These are phyloP conservation scores for Wickerhamiella lipophila DNA, from an alignment of 805 yeast species.

Conservation along the genomic window DNA sequence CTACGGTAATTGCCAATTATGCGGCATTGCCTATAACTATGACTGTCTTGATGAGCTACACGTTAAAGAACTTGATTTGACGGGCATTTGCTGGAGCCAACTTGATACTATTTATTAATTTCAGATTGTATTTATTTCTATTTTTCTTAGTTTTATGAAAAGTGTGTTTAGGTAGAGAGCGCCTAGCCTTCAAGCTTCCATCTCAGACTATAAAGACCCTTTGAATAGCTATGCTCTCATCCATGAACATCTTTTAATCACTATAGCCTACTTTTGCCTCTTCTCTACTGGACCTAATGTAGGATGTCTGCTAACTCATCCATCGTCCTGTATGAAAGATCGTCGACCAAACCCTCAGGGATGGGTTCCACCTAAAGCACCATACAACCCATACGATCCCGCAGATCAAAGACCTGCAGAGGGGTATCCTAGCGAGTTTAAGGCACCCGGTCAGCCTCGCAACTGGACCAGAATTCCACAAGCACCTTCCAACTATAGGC, in stretches of 20 bases:
- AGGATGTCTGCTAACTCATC: background rate
- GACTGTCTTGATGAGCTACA: conserved; percentile 64
- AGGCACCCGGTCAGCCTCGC: conserved; percentile 50
- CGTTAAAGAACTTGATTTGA: conserved; percentile 29
- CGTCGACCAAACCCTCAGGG: conserved; percentile 59
- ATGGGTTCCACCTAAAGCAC: conserved; percentile 71
- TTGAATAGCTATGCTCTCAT: too few relatives aligned
- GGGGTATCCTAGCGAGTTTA: conserved; percentile 76
- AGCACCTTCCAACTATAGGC: conserved; percentile 53
- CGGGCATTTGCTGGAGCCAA: background rate
- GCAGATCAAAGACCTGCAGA: conserved; percentile 63
- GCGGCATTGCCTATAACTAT: conserved; percentile 51
- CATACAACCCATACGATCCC: conserved; percentile 77
- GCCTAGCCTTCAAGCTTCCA: too few relatives aligned
- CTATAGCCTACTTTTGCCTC: too few relatives aligned
- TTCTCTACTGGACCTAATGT: too few relatives aligned
- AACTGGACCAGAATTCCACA: conserved; percentile 46
- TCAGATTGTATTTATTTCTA: background rate
- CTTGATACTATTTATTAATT: too few relatives aligned
- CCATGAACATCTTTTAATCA: too few relatives aligned
- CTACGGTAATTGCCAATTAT: conserved; percentile 64
- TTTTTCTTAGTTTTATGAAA: too few relatives aligned
- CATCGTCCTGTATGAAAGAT: background rate
- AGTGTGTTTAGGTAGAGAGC: too few relatives aligned
- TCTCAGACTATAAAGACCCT: too few relatives aligned